These are phyloP conservation scores for Blastocystis sp. DNA, from an alignment of 352 stramenopile species.

Conservation along the genomic window DNA sequence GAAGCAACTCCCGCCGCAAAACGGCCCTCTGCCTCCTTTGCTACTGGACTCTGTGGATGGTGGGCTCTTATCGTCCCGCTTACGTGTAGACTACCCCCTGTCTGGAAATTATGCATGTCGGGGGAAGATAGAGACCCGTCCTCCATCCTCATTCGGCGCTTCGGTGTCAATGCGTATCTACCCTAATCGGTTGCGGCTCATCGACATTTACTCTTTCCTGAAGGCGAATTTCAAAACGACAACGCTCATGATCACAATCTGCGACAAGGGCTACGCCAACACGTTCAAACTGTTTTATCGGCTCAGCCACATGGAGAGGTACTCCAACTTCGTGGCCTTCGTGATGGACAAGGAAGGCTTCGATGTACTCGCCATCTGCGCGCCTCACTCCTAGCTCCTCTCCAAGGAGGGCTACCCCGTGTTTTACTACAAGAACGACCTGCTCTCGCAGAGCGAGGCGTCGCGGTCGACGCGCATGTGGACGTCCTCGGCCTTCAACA, in stretches of 20 bases:
- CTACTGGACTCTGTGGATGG: no score
- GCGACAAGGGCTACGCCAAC: conserved; percentile 39
- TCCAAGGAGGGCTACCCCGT: conserved; percentile 4
- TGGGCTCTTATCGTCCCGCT: no score
- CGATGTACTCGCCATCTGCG: neutral
- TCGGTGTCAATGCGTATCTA: no score
- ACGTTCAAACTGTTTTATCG: conserved; percentile 45
- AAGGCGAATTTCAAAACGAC: neutral
- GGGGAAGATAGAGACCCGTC: no score
- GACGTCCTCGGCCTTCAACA: conserved; percentile 17
- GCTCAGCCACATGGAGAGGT: conserved; percentile 27
- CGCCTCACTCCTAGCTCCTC: neutral
- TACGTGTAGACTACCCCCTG: no score
- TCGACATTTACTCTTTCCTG: conserved; percentile 1
- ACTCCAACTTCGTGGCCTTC: conserved; percentile 32
- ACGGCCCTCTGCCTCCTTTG: no score
- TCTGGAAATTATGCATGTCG: no score
- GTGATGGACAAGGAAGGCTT: conserved; percentile 46
- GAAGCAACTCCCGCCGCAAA: no score
- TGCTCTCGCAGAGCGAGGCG: neutral
- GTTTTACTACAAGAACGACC: conserved; percentile 62
- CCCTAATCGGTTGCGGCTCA: neutral
- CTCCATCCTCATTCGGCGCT: no score
- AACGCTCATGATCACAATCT: conserved; percentile 43
- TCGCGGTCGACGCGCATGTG: conserved; percentile 19